Percentiles rank a stretch among this genome's conserved stretches.
These are phyloP conservation scores for Leccinum incarnatum DNA, from an alignment of 768 basidiomycete species.

Conservation along the genomic window DNA sequence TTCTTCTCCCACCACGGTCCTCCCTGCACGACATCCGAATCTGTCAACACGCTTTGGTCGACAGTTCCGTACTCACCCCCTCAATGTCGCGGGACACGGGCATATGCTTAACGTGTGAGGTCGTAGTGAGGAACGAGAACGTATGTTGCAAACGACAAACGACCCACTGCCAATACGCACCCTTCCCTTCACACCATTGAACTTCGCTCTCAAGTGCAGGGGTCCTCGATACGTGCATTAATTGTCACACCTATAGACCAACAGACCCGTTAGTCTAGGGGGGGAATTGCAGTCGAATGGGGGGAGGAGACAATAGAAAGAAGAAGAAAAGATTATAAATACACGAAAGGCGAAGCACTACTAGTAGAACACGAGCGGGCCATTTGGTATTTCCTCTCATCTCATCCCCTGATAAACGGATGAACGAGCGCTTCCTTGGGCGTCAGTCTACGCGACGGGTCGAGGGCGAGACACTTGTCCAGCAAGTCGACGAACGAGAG, in stretches of 20 bases:
- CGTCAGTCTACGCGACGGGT: constrained; percentile 82
- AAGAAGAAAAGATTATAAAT: constrained; percentile 20
- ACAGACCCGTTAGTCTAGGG: constrained; percentile 13
- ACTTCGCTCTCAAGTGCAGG: neutral
- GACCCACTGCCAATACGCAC: constrained; percentile 2
- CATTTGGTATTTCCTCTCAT: constrained; percentile 9
- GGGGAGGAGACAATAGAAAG: neutral
- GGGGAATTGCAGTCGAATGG: neutral
- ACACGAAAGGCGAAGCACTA: constrained; percentile 11
- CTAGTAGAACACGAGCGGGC: constrained; percentile 13
- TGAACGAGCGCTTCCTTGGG: constrained; percentile 88
- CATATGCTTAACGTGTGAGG: constrained; percentile 11
- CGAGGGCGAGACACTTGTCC: constrained; percentile 86
- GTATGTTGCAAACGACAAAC: neutral
- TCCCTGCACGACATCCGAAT: neutral
- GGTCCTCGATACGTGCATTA: neutral
- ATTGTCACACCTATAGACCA: constrained; percentile 8
- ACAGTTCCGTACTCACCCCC: neutral
- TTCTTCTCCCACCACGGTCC: neutral
- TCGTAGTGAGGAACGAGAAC: constrained; percentile 11
- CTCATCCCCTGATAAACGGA: constrained; percentile 71
- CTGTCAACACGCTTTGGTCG: neutral
- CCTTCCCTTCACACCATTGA: neutral
- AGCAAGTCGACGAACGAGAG: constrained; percentile 83
- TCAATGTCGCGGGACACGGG: too few relatives aligned